Percentiles rank a stretch among this genome's conserved stretches.
These are phyloP conservation scores for Paramyrothecium roridum DNA, from an alignment of 2,329 filamentous ascomycete genomes.

Conservation along the genomic window DNA sequence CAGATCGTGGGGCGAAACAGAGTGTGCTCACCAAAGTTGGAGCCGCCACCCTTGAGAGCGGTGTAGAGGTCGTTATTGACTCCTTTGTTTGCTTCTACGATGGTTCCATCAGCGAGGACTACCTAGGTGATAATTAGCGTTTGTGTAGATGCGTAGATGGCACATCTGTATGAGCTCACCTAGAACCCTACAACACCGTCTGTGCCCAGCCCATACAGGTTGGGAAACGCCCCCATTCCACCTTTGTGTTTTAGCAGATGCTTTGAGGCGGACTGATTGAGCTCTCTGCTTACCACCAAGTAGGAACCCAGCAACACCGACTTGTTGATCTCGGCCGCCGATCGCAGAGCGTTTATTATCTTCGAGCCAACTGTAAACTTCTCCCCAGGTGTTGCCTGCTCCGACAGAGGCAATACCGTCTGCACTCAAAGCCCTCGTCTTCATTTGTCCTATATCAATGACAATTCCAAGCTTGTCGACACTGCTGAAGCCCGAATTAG, in stretches of 20 bases:
- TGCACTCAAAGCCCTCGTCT: not conserved
- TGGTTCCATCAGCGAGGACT: not conserved
- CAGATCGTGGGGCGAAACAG: not conserved
- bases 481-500: conserved; percentile 1
- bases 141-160: no score
- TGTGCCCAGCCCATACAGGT: not conserved
- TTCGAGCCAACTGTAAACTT: conserved; percentile 1
- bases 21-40: not conserved
- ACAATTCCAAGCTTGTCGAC: not conserved
- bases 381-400: conserved; percentile 1
- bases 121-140: not conserved
- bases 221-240: not conserved
- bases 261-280: not conserved
- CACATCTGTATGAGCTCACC: no score
- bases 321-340: not conserved
- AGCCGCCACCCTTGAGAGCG: not conserved
- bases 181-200: not conserved
- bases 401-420: not conserved
- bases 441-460: not conserved
- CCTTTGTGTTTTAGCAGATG: not conserved
- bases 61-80: not conserved
- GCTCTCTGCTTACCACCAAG: not conserved
- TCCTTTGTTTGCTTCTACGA: not conserved
- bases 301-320: not conserved
- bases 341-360: not conserved